These are phyloP conservation scores for Fusarium bactridioides DNA, from an alignment of 2,329 filamentous ascomycete species.

Conservation along the genomic window DNA sequence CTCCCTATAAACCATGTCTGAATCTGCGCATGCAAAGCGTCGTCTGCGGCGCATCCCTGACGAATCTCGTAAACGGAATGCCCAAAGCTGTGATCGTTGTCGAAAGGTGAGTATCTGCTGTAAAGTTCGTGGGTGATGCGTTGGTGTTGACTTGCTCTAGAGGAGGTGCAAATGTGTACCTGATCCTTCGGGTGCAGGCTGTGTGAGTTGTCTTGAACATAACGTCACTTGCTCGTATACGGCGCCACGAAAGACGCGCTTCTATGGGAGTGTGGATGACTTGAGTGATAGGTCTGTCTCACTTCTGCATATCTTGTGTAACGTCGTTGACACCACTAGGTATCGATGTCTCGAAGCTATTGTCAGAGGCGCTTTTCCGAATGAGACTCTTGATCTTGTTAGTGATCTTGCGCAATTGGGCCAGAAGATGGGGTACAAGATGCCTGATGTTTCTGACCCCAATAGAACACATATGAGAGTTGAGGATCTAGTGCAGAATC, in stretches of 20 bases:
- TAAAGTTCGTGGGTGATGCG: too few relatives aligned
- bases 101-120: constrained; percentile 39
- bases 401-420: constrained; percentile 44
- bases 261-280: constrained; percentile 50
- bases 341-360: constrained; percentile 49
- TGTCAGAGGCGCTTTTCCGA: constrained; percentile 46
- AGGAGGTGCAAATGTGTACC: constrained; percentile 48
- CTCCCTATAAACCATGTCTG: constrained; percentile 2
- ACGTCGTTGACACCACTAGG: constrained; percentile 15
- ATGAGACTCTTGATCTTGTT: constrained; percentile 42
- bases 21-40: constrained; percentile 39
- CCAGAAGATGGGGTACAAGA: constrained; percentile 43
- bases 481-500: constrained; percentile 20
- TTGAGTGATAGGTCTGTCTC: constrained; percentile 46
- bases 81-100: constrained; percentile 49
- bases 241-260: constrained; percentile 47
- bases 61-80: constrained; percentile 46
- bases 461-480: constrained; percentile 22
- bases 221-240: constrained; percentile 46
- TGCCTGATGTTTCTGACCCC: constrained; percentile 44
- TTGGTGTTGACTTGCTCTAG: neutral
- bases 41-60: constrained; percentile 47
- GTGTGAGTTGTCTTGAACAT: constrained; percentile 46
- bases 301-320: neutral
- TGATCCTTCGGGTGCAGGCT: constrained; percentile 41